These are phyloP conservation scores for Cercophora scortea DNA, from an alignment of 495 filamentous ascomycete species.

Conservation along the genomic window DNA sequence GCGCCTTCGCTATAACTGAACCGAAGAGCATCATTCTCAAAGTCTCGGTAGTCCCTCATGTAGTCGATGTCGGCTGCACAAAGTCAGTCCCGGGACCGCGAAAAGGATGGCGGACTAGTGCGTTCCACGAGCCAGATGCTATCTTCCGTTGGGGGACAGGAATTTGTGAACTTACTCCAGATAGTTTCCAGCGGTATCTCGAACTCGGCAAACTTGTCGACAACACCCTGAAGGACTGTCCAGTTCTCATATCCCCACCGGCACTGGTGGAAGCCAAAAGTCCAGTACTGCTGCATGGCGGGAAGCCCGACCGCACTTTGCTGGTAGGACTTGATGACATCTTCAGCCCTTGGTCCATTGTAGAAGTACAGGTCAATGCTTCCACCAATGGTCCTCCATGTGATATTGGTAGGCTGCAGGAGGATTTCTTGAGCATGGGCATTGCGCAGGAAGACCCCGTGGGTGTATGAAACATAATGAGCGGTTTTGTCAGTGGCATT, in stretches of 20 bases:
- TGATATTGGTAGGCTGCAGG: slow-evolving; percentile 55
- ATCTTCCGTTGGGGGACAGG: neutral
- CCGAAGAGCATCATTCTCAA: slow-evolving; percentile 62
- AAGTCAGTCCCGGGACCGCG: neutral
- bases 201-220: slow-evolving; percentile 64
- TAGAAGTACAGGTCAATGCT: slow-evolving; percentile 79
- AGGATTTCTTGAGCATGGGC: slow-evolving; percentile 72
- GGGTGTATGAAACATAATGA: slow-evolving; percentile 59
- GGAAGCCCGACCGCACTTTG: slow-evolving; percentile 60
- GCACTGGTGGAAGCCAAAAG: slow-evolving; percentile 80
- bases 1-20: slow-evolving; percentile 59
- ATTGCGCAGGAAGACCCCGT: slow-evolving; percentile 78
- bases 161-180: slow-evolving; percentile 41
- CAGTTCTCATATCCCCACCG: slow-evolving; percentile 76
- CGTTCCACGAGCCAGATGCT: no score
- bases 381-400: slow-evolving; percentile 75
- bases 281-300: slow-evolving; percentile 85
- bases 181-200: slow-evolving; percentile 76
- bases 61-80: slow-evolving; percentile 76
- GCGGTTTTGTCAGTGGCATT: slow-evolving; percentile 45
- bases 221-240: slow-evolving; percentile 64
- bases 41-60: slow-evolving; percentile 61
- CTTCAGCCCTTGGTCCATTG: slow-evolving; percentile 60
- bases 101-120: no score
- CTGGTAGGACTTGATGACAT: slow-evolving; percentile 66